phyloP scores from a whole-genome alignment of 208 protist species.

The Giardia muris region DNA sequence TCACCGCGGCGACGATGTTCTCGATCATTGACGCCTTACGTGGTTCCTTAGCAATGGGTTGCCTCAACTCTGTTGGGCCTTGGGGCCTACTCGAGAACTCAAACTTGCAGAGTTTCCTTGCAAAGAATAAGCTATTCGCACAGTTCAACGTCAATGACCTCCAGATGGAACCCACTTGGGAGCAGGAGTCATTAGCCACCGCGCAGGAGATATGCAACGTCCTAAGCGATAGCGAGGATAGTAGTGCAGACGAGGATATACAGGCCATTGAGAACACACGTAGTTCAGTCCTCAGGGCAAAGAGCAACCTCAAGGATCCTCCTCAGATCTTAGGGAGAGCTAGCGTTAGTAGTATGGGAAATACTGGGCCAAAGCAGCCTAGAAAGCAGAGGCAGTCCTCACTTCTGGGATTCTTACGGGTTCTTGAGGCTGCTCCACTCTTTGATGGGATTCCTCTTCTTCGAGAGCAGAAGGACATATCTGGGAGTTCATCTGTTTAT shows the following conservation, averaged over 20 bases:
- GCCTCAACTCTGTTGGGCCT: not conserved
- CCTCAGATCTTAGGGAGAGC: not conserved
- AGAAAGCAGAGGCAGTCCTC: not conserved
- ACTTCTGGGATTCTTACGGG: not conserved
- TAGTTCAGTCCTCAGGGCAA: not conserved
- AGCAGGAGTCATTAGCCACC: not conserved
- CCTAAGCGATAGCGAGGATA: not conserved
- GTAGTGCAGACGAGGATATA: not conserved
- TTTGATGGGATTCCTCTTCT: not conserved
- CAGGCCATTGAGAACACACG: not conserved
- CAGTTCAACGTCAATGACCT: not conserved
- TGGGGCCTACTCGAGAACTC: not conserved
- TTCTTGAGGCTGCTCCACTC: not conserved
- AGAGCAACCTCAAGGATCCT: not conserved
- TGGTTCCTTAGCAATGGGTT: not conserved
- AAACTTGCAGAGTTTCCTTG: not conserved
- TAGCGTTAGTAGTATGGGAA: too few species aligned
- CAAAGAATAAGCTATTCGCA: not conserved
- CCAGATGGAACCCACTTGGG: not conserved
- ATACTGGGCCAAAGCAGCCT: not conserved
- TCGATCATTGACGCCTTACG: not conserved
- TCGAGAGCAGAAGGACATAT: too few species aligned
- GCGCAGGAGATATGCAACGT: not conserved
- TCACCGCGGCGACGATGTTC: not conserved
- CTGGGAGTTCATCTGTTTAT: not conserved